Base-by-base conservation (phyloP, 2,329 filamentous ascomycete genomes). In the Diaporthe sp. region DNA sequence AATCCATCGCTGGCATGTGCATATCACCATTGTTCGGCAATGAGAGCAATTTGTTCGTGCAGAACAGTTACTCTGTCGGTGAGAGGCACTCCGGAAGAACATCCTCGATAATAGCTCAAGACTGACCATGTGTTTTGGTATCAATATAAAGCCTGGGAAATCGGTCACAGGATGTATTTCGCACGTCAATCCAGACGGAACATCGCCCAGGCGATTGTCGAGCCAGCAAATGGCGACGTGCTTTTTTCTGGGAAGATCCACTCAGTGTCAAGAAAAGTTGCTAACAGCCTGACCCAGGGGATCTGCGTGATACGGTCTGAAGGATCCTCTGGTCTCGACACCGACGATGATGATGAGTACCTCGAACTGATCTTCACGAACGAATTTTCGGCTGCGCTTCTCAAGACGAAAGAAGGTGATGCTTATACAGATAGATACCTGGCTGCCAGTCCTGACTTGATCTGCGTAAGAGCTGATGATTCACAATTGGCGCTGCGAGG, bases 11-110 rank as follows among this genome's bases (percentile, higher is more conserved):
- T 2, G 64, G 64, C 3, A 68, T 68, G 64, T 68, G 64, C 33
- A 1, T 68, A 6, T 8, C 64, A 9, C 64, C 64, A 40, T 3
- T 54, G 15, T 5, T 22, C 1, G 64, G 64, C 9, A 0, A 40
- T 3, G 64, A 68, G 8, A 68, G 33, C 33, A 68, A 40, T n/a
- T 5, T 68, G 9, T 54, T 68, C 19, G 64, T 68, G 0, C 47
- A 68, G 45, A 68, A 54, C 6, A 68, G 64, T 38, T 68, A 68
- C 33, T 68, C 64, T 22, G 33, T 68, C n/a, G 64, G 64, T 68
- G 6, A 50, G 47, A 7, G 1, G 12, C 15, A n/a, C 22, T 8
- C 12, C 6, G 3, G n/a, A n/a, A n/a, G n/a, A n/a, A n/a, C n/a
- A n/a, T 10, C 7, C 6, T 2, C 8, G 9, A 17, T 7, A 3